Evolutionary conservation across 805 yeast species (phyloP).

Genomic region (Pichia californica): DNA sequence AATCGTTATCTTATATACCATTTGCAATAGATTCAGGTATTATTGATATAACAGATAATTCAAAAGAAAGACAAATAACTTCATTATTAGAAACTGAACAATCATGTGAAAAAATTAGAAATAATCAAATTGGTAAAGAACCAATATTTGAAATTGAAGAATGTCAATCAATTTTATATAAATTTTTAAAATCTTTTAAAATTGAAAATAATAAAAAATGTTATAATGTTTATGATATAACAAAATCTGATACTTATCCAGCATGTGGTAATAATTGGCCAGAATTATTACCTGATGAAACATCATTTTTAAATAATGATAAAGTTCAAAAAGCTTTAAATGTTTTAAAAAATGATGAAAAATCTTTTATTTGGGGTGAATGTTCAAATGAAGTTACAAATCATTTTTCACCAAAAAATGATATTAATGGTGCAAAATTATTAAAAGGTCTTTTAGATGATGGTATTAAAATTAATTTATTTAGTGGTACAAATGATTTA

Average conservation of each 20-base stretch:
- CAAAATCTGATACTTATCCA: conserved; percentile 67
- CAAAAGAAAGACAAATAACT: conserved; percentile 32
- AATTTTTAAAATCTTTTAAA: conserved; percentile 27
- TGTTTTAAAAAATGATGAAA: conserved; percentile 24
- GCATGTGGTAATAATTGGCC: conserved; percentile 96
- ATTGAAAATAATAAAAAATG: conserved; percentile 41
- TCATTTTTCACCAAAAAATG: conserved; percentile 40
- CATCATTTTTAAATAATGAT: conserved; percentile 41
- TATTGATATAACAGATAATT: conserved; percentile 29
- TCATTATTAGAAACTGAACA: conserved; percentile 45
- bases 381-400: conserved; percentile 59
- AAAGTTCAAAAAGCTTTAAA: conserved; percentile 48
- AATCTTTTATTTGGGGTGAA: conserved; percentile 57
- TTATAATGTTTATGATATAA: conserved; percentile 76
- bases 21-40: conserved; percentile 56
- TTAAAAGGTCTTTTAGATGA: conserved; percentile 59
- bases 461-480: conserved; percentile 55
- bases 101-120: conserved; percentile 51
- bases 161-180: conserved; percentile 38
- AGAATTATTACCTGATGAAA: conserved; percentile 42
- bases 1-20: conserved; percentile 74
- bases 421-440: conserved; percentile 47
- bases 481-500: conserved; percentile 83
- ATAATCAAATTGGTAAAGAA: conserved; percentile 16
- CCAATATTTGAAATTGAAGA: conserved; percentile 22